Evolutionary conservation across 2,329 filamentous ascomycete genomes (phyloP), one percentile per base, ranked within the genome.

Genomic region (Monosporascus cannonballus): DNA sequence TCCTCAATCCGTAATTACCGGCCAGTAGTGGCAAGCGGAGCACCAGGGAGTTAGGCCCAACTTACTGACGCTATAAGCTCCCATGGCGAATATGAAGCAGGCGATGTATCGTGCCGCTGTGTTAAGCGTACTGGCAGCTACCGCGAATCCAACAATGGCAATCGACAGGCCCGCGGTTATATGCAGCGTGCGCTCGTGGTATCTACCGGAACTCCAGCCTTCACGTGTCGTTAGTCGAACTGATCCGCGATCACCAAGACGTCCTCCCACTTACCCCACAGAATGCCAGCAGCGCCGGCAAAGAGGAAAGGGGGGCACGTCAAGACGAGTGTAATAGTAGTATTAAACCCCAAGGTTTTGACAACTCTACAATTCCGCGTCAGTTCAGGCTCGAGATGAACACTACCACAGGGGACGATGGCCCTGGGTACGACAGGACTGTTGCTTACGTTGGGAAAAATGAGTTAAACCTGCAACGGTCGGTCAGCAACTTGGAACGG

Each of bases 231-330:
- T 34, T 34, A 34, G 30, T 11, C 2, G 11, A 14, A 34, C 30
- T 14, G 30, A 14, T 34, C 11, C 30, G 11, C 30, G 11, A 14
- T 34, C 11, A 34, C 30, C 30, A 34, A 14, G 9, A 34, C 30
- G 4, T 14, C 11, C 11, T 34, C 9, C 11, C 30, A 14, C 30
- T 14, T 14, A 34, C 30, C 30, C 30, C 30, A 34, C 6, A 71
- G 56, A 41, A 80, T 74, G 9, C 75, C 75, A 2, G 71, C 71
- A 0, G 68, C 71, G 11, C 75, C 76, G 1, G 78, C 77, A 34
- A 77, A 65, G 42, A 78, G 67, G 60, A 77, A 81, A 0, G 78
- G 78, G 0, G 78, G 78, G 53, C 74, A 76, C 4, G 76, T 80
- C 53, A 81, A 71, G 11, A 77, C 69, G 0, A 81, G 70, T 0